These are phyloP conservation scores for Abrus precatorius DNA, from an alignment of 306 rosid genomes.

Conservation along the genomic window DNA sequence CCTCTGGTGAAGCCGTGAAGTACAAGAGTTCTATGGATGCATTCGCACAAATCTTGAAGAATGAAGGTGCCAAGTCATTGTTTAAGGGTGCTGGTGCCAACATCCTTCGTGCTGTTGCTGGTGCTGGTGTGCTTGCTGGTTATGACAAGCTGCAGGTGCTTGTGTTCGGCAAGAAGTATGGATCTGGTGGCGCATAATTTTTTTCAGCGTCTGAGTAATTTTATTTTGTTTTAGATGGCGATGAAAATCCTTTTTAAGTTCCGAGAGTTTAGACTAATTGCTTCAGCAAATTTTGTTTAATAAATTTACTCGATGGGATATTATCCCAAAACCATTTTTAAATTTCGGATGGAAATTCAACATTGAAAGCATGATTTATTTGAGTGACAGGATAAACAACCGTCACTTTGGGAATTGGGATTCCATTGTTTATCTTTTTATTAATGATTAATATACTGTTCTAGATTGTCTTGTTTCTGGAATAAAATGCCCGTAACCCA, in stretches of 20 bases:
- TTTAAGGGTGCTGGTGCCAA: constrained; percentile 98
- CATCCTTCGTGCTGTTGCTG: constrained; percentile 90
- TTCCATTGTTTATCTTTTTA: constrained; percentile 44
- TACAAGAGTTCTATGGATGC: constrained; percentile 88
- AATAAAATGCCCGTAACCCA: constrained; percentile 16
- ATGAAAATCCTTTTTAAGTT: constrained; percentile 75
- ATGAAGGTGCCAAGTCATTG: constrained; percentile 87
- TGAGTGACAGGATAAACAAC: constrained; percentile 55
- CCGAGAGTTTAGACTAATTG: constrained; percentile 56
- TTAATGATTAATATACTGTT: neutral
- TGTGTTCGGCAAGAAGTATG: constrained; percentile 85
- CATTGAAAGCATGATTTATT: constrained; percentile 56
- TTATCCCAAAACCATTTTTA: constrained; percentile 61
- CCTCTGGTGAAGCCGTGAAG: constrained; percentile 95
- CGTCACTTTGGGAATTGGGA: constrained; percentile 41
- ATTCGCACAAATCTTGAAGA: constrained; percentile 78
- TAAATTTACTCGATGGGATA: constrained; percentile 75
- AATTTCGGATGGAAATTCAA: constrained; percentile 49
- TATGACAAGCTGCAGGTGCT: constrained; percentile 89
- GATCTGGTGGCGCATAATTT: constrained; percentile 78
- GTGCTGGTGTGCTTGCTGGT: constrained; percentile 98
- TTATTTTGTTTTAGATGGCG: constrained; percentile 71
- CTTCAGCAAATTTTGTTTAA: constrained; percentile 76
- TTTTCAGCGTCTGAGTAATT: neutral
- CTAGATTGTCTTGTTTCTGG: neutral